These are phyloP conservation scores for Trichomonascaceae sp. DNA, from an alignment of 1,139 yeast species.

Conservation along the genomic window DNA sequence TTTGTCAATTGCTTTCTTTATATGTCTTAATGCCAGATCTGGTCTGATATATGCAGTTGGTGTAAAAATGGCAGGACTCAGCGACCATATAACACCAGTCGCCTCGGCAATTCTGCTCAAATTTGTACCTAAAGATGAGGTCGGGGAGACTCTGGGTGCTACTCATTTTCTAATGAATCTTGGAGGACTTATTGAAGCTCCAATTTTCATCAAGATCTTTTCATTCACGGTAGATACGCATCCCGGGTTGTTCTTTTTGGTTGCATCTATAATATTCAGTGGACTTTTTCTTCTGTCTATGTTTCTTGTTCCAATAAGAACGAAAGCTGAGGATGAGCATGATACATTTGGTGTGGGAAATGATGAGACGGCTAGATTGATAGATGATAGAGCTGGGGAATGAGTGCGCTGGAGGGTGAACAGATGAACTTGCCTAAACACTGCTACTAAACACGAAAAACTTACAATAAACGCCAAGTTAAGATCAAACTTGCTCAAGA, in stretches of 20 bases:
- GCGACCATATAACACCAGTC: constrained; percentile 43
- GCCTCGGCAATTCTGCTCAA: constrained; percentile 46
- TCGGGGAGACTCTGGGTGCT: constrained; percentile 33
- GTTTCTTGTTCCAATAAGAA: constrained; percentile 6
- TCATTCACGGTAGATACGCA: constrained; percentile 23
- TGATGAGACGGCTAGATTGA: background rate
- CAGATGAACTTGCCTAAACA: no score
- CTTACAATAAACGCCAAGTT: no score
- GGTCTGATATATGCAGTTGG: constrained; percentile 24
- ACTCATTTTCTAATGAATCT: constrained; percentile 25
- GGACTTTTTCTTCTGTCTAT: constrained; percentile 10
- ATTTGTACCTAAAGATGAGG: constrained; percentile 34
- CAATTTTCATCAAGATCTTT: constrained; percentile 25
- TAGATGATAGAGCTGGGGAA: background rate
- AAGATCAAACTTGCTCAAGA: no score
- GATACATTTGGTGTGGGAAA: background rate
- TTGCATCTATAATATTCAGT: constrained; percentile 17
- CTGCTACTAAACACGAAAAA: no score
- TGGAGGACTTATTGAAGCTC: constrained; percentile 25
- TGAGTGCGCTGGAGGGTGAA: background rate
- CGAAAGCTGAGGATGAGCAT: background rate
- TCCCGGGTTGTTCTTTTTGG: constrained; percentile 26
- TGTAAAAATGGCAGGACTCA: constrained; percentile 37
- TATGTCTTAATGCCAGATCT: constrained; percentile 33
- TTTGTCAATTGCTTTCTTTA: constrained; percentile 41